Evolutionary conservation across 345 rosid species (phyloP).

Genomic region (Ailanthus altissimus): DNA sequence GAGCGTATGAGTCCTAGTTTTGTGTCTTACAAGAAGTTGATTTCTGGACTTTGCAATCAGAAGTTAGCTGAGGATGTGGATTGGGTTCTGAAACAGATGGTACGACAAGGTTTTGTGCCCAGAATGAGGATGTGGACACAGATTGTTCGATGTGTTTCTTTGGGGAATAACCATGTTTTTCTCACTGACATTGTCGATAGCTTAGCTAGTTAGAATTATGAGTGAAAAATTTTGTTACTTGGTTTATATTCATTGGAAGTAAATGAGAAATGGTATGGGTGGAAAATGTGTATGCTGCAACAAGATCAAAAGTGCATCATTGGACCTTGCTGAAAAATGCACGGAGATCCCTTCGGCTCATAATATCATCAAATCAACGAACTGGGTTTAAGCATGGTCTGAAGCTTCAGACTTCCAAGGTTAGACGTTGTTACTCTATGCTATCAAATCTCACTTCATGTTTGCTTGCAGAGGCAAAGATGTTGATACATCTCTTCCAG

Average conservation of each 20-base stretch:
- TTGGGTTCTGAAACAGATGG: constrained; percentile 73
- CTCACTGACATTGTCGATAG: constrained; percentile 27
- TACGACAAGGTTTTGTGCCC: constrained; percentile 75
- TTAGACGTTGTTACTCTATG: neutral
- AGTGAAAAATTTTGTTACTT: neutral
- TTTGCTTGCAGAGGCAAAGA: no score
- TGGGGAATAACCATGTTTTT: constrained; percentile 5
- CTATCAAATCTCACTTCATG: neutral
- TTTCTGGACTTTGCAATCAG: constrained; percentile 56
- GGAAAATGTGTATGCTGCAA: neutral
- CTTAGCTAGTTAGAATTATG: neutral
- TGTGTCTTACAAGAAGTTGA: constrained; percentile 60
- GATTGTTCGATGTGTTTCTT: constrained; percentile 39
- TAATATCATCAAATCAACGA: neutral
- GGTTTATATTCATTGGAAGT: neutral
- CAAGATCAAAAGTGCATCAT: neutral
- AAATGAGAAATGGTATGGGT: neutral
- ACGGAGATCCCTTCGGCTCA: neutral
- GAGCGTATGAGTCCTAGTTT: constrained; percentile 65
- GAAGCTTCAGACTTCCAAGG: neutral
- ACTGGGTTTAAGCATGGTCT: neutral
- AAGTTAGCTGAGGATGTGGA: constrained; percentile 56
- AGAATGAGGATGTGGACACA: constrained; percentile 74
- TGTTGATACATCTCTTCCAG: no score
- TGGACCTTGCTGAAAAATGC: neutral